Base-by-base conservation (phyloP, 1,284 basidiomycete genomes). In the Puccinia coronata region DNA sequence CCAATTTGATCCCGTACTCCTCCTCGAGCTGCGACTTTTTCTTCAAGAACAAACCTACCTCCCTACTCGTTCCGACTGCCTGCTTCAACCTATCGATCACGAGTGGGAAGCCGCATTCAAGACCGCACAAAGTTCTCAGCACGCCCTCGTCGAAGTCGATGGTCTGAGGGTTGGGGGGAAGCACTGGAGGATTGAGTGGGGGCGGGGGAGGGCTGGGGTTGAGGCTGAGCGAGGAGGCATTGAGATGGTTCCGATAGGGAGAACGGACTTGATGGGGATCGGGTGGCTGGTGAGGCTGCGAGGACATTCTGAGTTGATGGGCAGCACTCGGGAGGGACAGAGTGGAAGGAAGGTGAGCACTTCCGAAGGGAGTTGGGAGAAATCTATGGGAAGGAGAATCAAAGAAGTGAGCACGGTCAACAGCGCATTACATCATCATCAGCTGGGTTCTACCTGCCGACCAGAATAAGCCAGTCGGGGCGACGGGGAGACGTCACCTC, bases 81-180 rank as follows among this genome's bases (percentile, higher is more conserved):
- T 71, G 69, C 47, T 72, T 80, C 12, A 80, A 53, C 23, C 77
- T 41, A 47, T 80, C 77, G 36, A 80, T 57, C 25, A 80, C 55
- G 36, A 80, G 69, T 16, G 77, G 77, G 31, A 80, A 61, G 36
- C 77, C 77, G 51, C 77, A 80, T 63, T 80, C 77, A 23, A 80
- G 49, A 34, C 55, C 55, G 43, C 77, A 80, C 14, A 80, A 36
- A 4, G 77, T 80, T 47, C 77, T 70, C 20, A 80, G 47, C 1
- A 80, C 77, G 28, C 69, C 67, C 43, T 80, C 77, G 47, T 80
- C 77, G 39, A 80, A 80, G 59, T 72, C 77, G 14, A 80, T 59
- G 18, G 77, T 28, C 39, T 59, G 72, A 28, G 70, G 18, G 43
- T 53, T 72, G 6, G 31, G 23, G 16, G 70, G 51, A 16, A 51